Conservation (phyloP, 1,284 basidiomycete species). For the Naganishia liquefaciens region DNA sequence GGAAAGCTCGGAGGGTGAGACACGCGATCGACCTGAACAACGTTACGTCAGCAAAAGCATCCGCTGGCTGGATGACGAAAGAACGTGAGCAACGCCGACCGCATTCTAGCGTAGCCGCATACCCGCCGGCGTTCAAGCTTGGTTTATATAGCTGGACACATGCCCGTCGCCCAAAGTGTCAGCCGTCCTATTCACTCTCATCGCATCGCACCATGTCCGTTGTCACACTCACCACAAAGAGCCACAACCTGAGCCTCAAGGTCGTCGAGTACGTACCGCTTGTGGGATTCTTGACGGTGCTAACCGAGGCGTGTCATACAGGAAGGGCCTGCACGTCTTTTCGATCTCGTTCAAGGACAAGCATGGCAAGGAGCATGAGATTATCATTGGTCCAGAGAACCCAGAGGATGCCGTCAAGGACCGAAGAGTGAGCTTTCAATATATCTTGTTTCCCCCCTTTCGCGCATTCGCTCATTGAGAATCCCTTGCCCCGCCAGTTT, state of each 20-base stretch:
- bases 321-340: conserved; percentile 34
- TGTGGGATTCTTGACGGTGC: neutral
- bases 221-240: conserved; percentile 29
- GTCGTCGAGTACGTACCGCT: conserved; percentile 28
- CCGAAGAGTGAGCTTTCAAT: conserved; percentile 24
- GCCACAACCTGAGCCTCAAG: conserved; percentile 21
- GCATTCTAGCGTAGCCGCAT: neutral
- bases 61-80: no score
- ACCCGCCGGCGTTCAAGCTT: conserved; percentile 3
- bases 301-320: neutral
- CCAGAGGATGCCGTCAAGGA: conserved; percentile 30
- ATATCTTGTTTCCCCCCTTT: no score
- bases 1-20: no score
- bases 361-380: conserved; percentile 30
- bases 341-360: conserved; percentile 32
- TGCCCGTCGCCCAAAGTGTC: neutral
- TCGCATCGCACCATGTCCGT: conserved; percentile 15
- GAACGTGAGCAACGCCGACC: neutral
- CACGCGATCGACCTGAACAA: no score
- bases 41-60: no score
- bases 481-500: conserved; percentile 21
- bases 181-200: neutral
- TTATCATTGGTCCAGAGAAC: conserved; percentile 33
- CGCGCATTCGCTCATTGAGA: neutral
- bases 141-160: neutral